A percentile compares a stretch with the other conserved stretches of the same genome.
These are phyloP conservation scores for Kodamaea laetipori DNA, from an alignment of 805 yeast genomes.

Conservation along the genomic window DNA sequence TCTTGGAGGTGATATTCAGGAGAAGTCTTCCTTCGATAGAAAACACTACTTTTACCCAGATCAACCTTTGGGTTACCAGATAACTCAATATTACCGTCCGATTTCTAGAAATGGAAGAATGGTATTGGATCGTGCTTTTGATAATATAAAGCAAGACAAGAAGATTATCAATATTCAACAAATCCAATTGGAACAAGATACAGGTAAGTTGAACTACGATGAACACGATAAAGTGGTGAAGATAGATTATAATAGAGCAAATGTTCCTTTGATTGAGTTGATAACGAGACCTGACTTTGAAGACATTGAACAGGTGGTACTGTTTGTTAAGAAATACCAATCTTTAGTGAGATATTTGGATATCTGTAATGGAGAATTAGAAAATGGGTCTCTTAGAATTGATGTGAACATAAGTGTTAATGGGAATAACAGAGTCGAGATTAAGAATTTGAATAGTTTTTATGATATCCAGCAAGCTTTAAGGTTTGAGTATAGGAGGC, in stretches of 20 bases:
- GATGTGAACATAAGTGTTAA: conserved; percentile 90
- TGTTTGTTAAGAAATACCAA: conserved; percentile 82
- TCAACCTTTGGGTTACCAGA: conserved; percentile 94
- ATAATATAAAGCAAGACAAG: conserved; percentile 48
- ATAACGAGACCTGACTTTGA: conserved; percentile 89
- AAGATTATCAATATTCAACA: conserved; percentile 68
- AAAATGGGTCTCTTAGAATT: conserved; percentile 92
- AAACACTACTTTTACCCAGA: conserved; percentile 97
- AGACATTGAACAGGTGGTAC: conserved; percentile 63
- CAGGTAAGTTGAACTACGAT: conserved; percentile 74
- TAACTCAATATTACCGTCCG: conserved; percentile 86
- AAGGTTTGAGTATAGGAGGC: conserved; percentile 71
- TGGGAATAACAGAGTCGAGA: conserved; percentile 74
- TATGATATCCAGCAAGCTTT: conserved; percentile 79
- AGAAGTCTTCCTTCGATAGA: conserved; percentile 74
- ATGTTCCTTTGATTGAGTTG: conserved; percentile 84
- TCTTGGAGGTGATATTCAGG: conserved; percentile 58
- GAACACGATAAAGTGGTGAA: conserved; percentile 39
- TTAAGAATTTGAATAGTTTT: conserved; percentile 85
- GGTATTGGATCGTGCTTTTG: conserved; percentile 50
- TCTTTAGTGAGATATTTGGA: conserved; percentile 64
- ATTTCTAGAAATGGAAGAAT: conserved; percentile 70
- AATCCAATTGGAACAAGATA: conserved; percentile 92
- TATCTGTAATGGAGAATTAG: conserved; percentile 87
- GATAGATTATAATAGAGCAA: conserved; percentile 82